Evolutionary conservation across 768 basidiomycete species (phyloP), one percentile per base, ranked within the genome.

Genomic region (Lyophyllum atratum): DNA sequence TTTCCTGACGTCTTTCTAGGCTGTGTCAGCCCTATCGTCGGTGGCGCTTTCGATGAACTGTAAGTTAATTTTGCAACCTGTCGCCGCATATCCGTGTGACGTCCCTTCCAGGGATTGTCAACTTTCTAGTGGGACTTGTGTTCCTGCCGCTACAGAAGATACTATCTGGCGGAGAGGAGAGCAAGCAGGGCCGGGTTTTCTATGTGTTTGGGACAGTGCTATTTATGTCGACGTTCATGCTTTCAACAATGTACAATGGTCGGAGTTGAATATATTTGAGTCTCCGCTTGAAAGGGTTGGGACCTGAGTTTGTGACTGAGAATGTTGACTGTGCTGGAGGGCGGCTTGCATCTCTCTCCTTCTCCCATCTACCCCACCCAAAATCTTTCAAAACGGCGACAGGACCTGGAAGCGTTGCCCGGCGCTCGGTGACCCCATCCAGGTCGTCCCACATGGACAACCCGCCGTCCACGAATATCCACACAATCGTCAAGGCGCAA

Each of bases 401-500:
- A 74, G 79, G 80, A 78, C 79, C 81, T 82, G 85, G 83, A 76
- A 85, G 80, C 80, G 84, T 78, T 75, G 71, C 76, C 74, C 78
- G 85, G 80, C 86, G 86, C 76, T 85, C 84, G 81, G 84, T 85
- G 82, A 85, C 85, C 74, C 82, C 84, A 75, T 81, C 82, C 79
- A 86, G 89, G 87, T 85, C 86, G 83, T 86, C 87, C 78, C 84
- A 87, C 76, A 92, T 91, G 90, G 90, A 92, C 79, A 89, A 84
- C 71, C 85, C 89, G 80, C 84, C 88, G 75, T 87, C 81, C 70
- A 86, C 88, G 71, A 92, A 91, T 73, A 92, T 93, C 69, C 87
- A 92, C 74, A 93, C 90, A 70, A 93, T 93, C 73, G 92, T 94
- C 77, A 92, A 92, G 76, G 91, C 95, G 58, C 95, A 99, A 81